phyloP scores from a whole-genome alignment of 2,329 filamentous ascomycete species.

The Pseudocercospora fuligena region DNA sequence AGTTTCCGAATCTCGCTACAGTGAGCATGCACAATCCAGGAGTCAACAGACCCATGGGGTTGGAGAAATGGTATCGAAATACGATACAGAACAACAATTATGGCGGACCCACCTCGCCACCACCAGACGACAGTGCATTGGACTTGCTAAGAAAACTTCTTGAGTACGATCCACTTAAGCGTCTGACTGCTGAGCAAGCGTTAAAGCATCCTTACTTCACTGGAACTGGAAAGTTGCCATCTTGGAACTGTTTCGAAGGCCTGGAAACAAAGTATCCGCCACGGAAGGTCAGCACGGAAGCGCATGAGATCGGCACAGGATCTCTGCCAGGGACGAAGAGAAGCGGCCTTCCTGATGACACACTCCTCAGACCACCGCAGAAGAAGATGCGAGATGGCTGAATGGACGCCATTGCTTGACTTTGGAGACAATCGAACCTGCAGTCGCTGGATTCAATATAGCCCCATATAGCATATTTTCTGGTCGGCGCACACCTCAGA shows the following conservation, averaged over 20 bases:
- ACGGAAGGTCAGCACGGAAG: constrained; percentile 87
- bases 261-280: constrained; percentile 87
- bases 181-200: constrained; percentile 84
- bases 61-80: constrained; percentile 70
- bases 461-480: not conserved
- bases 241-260: constrained; percentile 87
- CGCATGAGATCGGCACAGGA: constrained; percentile 91
- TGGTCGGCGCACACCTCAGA: not conserved
- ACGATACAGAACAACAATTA: constrained; percentile 56
- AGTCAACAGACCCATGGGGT: constrained; percentile 58
- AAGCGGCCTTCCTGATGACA: constrained; percentile 82
- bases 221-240: constrained; percentile 54
- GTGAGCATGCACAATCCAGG: constrained; percentile 53
- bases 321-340: constrained; percentile 91
- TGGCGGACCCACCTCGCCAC: constrained; percentile 37
- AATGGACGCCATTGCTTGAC: constrained; percentile 34
- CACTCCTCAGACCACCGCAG: constrained; percentile 59
- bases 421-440: not conserved
- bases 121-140: constrained; percentile 69
- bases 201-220: constrained; percentile 90
- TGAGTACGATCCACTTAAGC: constrained; percentile 89
- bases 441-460: not conserved
- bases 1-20: constrained; percentile 60
- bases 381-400: constrained; percentile 59
- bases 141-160: constrained; percentile 80